These are phyloP conservation scores for Cladosporium halotolerans DNA, from an alignment of 2,329 filamentous ascomycete species.

Conservation along the genomic window DNA sequence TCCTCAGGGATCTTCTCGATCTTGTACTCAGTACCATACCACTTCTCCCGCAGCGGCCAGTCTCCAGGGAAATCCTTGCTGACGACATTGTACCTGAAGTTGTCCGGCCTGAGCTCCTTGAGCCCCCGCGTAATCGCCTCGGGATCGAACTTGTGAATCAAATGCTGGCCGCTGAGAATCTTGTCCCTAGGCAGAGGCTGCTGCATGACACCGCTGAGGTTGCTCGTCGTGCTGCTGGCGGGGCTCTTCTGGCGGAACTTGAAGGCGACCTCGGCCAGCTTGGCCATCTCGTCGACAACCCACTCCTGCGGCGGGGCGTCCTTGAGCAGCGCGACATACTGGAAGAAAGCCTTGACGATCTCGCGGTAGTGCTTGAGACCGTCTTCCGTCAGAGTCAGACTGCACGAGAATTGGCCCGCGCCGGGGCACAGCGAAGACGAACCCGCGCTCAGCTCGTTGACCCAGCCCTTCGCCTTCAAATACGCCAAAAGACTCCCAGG, in stretches of 20 bases:
- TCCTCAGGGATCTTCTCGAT: conserved; percentile 71
- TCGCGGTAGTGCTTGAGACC: conserved; percentile 77
- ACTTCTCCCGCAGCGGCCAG: conserved; percentile 86
- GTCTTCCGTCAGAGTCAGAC: conserved; percentile 75
- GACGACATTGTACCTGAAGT: conserved; percentile 77
- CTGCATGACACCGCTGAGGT: conserved; percentile 82
- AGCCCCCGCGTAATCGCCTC: conserved; percentile 69
- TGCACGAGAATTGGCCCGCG: conserved; percentile 71
- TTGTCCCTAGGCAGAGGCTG: conserved; percentile 79
- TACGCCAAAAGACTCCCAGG: conserved; percentile 88
- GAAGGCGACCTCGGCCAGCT: conserved; percentile 88
- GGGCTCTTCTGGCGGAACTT: conserved; percentile 90
- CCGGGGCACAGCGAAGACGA: conserved; percentile 71
- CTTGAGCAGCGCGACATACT: conserved; percentile 82
- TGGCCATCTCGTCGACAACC: conserved; percentile 90
- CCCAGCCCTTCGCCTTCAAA: conserved; percentile 86
- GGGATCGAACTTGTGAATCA: conserved; percentile 74
- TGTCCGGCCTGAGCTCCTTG: conserved; percentile 72
- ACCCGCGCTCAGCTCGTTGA: conserved; percentile 73
- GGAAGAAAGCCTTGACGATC: conserved; percentile 76
- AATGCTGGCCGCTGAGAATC: conserved; percentile 72
- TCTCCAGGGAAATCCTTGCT: conserved; percentile 76
- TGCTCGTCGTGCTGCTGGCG: conserved; percentile 82
- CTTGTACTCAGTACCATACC: conserved; percentile 95
- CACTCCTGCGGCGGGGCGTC: conserved; percentile 78